A percentile compares a stretch with the other conserved stretches of the same genome.
Evolutionary conservation across 208 protist genomes (phyloP).

Genomic region (Trypanosoma mega): DNA sequence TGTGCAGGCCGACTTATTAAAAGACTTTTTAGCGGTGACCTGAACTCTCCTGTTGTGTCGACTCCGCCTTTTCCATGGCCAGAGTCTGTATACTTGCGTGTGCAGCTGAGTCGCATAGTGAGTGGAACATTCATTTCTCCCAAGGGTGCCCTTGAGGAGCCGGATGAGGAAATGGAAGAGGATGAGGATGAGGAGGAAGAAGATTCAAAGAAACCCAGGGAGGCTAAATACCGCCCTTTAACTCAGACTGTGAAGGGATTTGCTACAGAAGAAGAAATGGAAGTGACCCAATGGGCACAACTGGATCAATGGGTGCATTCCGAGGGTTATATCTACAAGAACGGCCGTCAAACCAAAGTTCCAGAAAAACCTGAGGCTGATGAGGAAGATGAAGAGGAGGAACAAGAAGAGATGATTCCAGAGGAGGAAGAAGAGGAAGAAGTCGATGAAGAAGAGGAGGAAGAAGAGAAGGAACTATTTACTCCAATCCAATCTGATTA

Average conservation of each 20-base stretch:
- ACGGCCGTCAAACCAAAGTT: constrained; percentile 89
- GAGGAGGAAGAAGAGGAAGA: constrained; percentile 63
- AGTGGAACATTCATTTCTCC: constrained; percentile 88
- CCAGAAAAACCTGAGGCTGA: constrained; percentile 80
- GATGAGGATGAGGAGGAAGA: constrained; percentile 81
- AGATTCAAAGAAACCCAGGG: constrained; percentile 53
- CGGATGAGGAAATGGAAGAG: constrained; percentile 80
- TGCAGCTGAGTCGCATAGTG: constrained; percentile 93
- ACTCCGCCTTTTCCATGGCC: constrained; percentile 92
- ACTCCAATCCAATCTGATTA: constrained; percentile 70
- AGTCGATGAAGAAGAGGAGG: constrained; percentile 69
- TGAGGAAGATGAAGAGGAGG: constrained; percentile 68
- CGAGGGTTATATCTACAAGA: constrained; percentile 76
- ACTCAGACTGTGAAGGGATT: constrained; percentile 59
- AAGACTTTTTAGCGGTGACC: constrained; percentile 90
- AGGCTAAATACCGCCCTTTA: constrained; percentile 83
- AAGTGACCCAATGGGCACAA: constrained; percentile 67
- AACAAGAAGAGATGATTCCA: constrained; percentile 43
- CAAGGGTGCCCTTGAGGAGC: constrained; percentile 76
- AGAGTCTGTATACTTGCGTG: constrained; percentile 91
- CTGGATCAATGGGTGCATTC: constrained; percentile 91
- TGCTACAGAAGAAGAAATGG: constrained; percentile 64
- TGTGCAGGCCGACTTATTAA: constrained; percentile 81
- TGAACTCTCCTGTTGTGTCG: constrained; percentile 71
- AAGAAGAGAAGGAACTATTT: constrained; percentile 89